These are phyloP conservation scores for Globisporangium irregulare DNA, from an alignment of 352 stramenopile species.

Conservation along the genomic window DNA sequence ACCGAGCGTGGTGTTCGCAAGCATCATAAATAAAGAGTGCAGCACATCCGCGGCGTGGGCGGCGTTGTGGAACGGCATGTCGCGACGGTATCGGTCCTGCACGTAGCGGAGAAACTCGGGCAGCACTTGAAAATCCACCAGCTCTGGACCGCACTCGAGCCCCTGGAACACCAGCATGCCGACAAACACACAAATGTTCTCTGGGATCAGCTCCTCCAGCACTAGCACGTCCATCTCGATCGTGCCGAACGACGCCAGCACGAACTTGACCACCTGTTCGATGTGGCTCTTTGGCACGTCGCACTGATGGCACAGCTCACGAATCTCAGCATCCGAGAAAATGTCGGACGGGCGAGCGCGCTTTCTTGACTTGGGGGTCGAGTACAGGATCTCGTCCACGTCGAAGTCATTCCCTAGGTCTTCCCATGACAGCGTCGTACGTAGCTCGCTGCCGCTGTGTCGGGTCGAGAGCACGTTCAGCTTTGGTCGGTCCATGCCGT, in stretches of 20 bases:
- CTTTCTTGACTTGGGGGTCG: conserved; percentile 46
- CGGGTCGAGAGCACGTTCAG: conserved; percentile 39
- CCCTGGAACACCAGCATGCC: conserved; percentile 71
- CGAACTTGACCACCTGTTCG: conserved; percentile 46
- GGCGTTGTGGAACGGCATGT: conserved; percentile 81
- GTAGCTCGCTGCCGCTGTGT: conserved; percentile 42
- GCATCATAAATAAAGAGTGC: conserved; percentile 73
- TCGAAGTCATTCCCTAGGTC: conserved; percentile 33
- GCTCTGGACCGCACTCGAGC: conserved; percentile 49
- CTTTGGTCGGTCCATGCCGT: conserved; percentile 34
- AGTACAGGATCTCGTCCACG: conserved; percentile 42
- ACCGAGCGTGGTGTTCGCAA: conserved; percentile 51
- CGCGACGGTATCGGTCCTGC: conserved; percentile 55
- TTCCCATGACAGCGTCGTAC: conserved; percentile 45
- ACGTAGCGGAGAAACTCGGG: conserved; percentile 55
- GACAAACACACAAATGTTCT: conserved; percentile 64
- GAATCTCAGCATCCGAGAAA: conserved; percentile 48
- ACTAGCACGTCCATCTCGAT: conserved; percentile 64
- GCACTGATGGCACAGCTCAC: conserved; percentile 45
- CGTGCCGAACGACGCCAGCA: conserved; percentile 57
- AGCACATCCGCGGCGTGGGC: conserved; percentile 79
- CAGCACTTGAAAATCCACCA: conserved; percentile 53
- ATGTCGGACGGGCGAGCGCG: conserved; percentile 39
- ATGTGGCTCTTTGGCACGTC: conserved; percentile 40
- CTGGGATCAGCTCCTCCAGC: conserved; percentile 60